Percentiles rank a stretch among this genome's conserved stretches.
These are phyloP conservation scores for Dactylellina drechsleri DNA, from an alignment of 2,329 filamentous ascomycete species.

Conservation along the genomic window DNA sequence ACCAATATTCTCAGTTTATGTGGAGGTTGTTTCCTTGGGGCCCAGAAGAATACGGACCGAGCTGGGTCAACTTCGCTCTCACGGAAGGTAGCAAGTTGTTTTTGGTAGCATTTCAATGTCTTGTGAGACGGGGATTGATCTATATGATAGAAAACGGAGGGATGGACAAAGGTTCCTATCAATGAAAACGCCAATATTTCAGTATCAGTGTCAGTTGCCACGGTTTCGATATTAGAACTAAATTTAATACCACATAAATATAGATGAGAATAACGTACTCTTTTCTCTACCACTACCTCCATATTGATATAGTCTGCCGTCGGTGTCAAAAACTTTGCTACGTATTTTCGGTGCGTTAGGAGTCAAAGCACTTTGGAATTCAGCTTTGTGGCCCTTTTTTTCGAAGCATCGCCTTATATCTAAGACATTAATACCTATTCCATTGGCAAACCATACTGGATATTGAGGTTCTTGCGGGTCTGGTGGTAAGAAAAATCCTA, in stretches of 20 bases:
- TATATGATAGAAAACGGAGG: conserved; percentile 36
- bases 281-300: no score
- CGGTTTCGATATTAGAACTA: no score
- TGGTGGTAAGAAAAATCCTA: no score
- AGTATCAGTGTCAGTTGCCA: no score
- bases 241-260: no score
- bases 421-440: conserved; percentile 21
- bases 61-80: conserved; percentile 8
- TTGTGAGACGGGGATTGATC: conserved; percentile 9
- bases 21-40: conserved; percentile 5
- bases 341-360: no score
- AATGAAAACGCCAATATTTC: not conserved
- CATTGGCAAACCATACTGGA: conserved; percentile 24
- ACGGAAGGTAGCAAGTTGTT: conserved; percentile 20
- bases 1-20: conserved; percentile 34
- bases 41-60: conserved; percentile 32
- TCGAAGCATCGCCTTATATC: conserved; percentile 13
- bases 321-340: no score
- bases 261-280: no score
- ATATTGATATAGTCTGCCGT: no score
- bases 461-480: no score
- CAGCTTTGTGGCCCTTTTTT: not conserved
- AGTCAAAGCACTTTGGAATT: conserved; percentile 21
- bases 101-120: conserved; percentile 8
- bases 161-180: conserved; percentile 37